Base-by-base conservation (phyloP, 2,329 filamentous ascomycete genomes). In the Eutypa lata region DNA sequence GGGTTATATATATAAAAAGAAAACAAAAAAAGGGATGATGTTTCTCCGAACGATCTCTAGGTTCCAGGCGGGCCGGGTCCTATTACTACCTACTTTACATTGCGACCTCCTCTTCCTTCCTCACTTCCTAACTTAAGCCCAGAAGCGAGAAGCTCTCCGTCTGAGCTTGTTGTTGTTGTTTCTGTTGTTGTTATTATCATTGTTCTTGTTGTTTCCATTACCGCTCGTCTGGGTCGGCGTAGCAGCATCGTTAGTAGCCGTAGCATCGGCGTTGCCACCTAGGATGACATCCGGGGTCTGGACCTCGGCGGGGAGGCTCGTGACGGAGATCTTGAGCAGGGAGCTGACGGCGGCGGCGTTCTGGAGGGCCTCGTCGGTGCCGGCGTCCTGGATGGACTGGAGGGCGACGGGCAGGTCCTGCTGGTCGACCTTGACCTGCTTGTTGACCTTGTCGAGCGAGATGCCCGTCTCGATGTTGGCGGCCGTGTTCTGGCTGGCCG, bases 361-460 rank as follows among this genome's bases (percentile, higher is more conserved):
- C 55, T 68, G 59, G 13, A 68, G 48, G 2, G 61, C 66, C 22
- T 68, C 61, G 1, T 59, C 53, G 10, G 61, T 53, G 3, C 76
- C 76, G 42, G 69, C 72, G 28, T 70, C 66, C 53, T 75, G 71
- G 63, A 76, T 78, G 7, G 74, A 76, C 2, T 68, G 66, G n/a
- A 78, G 62, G 24, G 77, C 76, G 3, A 56, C 72, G 2, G 70
- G 65, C 5, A 86, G 73, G 57, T 84, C 80, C 31, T 71, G 65
- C 51, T 78, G 65, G 68, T 85, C 79, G 58, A 75, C 63, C 42
- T 71, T 64, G 19, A 83, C 73, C 67, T 86, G 80, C 1, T 65
- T 69, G 1, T 71, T 57, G 42, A 83, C 71, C 16, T 64, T 72
- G 2, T 76, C 66, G 6, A 81, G 66, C 1, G 68, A 73, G 56